Evolutionary conservation across 495 filamentous ascomycete species (phyloP).

Genomic region (Bryoglossum gracile): DNA sequence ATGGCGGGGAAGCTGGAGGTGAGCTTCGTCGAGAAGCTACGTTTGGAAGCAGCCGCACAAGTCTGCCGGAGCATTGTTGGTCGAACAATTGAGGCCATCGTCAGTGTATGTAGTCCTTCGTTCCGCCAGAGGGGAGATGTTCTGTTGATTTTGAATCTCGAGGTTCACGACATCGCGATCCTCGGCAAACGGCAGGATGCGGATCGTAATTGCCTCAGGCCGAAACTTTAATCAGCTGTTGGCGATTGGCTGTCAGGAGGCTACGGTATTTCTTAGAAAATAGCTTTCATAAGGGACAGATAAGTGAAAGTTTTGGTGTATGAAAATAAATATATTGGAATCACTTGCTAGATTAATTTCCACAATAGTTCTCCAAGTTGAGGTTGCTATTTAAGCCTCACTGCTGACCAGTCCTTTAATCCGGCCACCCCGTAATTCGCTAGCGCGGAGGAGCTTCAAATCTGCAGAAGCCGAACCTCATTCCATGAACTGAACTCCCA

Average conservation of each 20-base stretch:
- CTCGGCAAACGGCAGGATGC: conserved; percentile 7
- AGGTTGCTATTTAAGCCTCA: too few species aligned
- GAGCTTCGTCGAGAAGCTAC: conserved; percentile 23
- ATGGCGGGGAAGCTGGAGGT: conserved; percentile 23
- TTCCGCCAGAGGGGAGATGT: not conserved
- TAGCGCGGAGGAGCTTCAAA: conserved; percentile 11
- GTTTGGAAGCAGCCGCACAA: conserved; percentile 25
- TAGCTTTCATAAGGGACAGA: too few species aligned
- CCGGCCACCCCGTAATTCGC: conserved; percentile 18
- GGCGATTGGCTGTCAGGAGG: too few species aligned
- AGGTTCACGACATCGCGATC: conserved; percentile 6
- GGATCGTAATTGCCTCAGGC: conserved; percentile 17
- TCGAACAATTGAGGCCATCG: conserved; percentile 49
- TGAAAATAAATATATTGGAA: too few species aligned
- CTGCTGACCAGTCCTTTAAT: too few species aligned
- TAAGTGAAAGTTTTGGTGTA: too few species aligned
- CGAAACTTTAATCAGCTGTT: too few species aligned
- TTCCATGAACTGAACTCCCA: conserved; percentile 13
- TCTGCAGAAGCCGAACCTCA: conserved; percentile 18
- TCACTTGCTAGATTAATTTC: too few species aligned
- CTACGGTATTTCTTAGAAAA: too few species aligned
- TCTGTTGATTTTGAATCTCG: conserved; percentile 7
- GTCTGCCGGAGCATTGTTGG: conserved; percentile 46
- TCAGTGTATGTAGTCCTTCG: conserved; percentile 8
- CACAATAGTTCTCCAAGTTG: too few species aligned